A percentile compares a stretch with the other conserved stretches of the same genome.
phyloP scores from a whole-genome alignment of 805 yeast species.

The Zygosaccharomyces gambellarensis region DNA sequence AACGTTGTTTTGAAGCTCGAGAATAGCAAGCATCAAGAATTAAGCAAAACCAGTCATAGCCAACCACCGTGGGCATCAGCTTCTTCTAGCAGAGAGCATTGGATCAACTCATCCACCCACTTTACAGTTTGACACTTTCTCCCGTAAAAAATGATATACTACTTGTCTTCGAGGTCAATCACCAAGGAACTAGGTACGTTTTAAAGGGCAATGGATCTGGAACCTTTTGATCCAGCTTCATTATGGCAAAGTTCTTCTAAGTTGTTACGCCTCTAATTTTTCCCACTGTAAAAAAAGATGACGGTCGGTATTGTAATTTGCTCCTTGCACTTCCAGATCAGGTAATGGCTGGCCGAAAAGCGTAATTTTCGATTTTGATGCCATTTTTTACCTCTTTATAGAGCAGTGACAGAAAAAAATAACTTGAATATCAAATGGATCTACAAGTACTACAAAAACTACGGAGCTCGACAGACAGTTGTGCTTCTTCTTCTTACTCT shows the following conservation, averaged over 20 bases:
- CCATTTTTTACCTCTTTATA: slow-evolving; percentile 1
- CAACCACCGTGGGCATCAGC: too few relatives aligned
- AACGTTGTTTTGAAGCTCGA: neutral
- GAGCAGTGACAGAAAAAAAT: neutral
- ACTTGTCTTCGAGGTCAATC: neutral
- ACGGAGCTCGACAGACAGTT: neutral
- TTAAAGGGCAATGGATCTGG: neutral
- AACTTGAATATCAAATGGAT: neutral
- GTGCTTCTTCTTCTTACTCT: neutral
- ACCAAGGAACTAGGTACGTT: neutral
- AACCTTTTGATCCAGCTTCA: neutral
- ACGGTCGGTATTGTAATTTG: neutral
- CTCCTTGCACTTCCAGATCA: neutral
- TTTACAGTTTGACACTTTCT: neutral
- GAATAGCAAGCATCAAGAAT: too few relatives aligned
- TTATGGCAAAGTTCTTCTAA: neutral
- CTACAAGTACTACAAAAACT: neutral
- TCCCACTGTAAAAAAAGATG: neutral
- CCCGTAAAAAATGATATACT: neutral
- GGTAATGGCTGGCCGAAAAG: slow-evolving; percentile 1
- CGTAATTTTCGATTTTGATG: slow-evolving; percentile 4
- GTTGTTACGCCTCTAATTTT: neutral
- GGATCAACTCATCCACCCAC: too few relatives aligned
- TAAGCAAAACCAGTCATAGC: too few relatives aligned
- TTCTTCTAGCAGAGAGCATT: too few relatives aligned